phyloP scores from a whole-genome alignment of 2,329 filamentous ascomycete genomes.

The Hyphodiscus sp. region DNA sequence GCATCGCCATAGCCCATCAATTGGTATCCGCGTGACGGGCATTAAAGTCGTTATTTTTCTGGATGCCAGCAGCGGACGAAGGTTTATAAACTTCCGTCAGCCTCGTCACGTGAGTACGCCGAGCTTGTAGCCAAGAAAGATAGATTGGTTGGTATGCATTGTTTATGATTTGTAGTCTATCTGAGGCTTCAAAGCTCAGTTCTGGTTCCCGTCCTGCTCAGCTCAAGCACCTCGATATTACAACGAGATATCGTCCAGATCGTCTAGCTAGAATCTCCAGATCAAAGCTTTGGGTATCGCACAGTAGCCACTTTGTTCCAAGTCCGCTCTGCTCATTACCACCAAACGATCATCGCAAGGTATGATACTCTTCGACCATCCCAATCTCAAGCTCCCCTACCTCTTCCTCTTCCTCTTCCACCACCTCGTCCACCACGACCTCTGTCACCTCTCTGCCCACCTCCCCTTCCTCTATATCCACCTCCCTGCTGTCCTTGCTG shows the following conservation, averaged over 20 bases:
- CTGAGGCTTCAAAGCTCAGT: neutral
- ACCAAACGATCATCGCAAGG: neutral
- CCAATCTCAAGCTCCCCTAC: slow-evolving; percentile 20
- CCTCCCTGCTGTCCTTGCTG: slow-evolving; percentile 36
- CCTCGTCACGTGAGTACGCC: slow-evolving; percentile 2
- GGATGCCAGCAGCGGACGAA: slow-evolving; percentile 2
- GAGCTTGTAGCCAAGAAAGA: neutral
- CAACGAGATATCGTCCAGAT: too few species aligned
- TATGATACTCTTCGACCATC: neutral
- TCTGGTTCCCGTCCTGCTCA: neutral
- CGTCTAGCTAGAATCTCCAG: neutral
- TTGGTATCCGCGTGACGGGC: slow-evolving; percentile 31
- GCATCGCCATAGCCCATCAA: slow-evolving; percentile 58
- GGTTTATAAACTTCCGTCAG: slow-evolving; percentile 1
- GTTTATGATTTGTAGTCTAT: neutral
- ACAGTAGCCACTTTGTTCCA: neutral
- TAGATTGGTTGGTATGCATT: neutral
- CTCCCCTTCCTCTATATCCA: slow-evolving; percentile 58
- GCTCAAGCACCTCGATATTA: too few species aligned
- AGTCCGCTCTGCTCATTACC: neutral
- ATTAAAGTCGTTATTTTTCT: slow-evolving; percentile 20
- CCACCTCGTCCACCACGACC: slow-evolving; percentile 31
- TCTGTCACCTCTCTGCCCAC: slow-evolving; percentile 48
- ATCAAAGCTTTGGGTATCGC: neutral
- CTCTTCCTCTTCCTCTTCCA: slow-evolving; percentile 19